These are phyloP conservation scores for Trichoderma guizhouense DNA, from an alignment of 2,329 filamentous ascomycete genomes.

Conservation along the genomic window DNA sequence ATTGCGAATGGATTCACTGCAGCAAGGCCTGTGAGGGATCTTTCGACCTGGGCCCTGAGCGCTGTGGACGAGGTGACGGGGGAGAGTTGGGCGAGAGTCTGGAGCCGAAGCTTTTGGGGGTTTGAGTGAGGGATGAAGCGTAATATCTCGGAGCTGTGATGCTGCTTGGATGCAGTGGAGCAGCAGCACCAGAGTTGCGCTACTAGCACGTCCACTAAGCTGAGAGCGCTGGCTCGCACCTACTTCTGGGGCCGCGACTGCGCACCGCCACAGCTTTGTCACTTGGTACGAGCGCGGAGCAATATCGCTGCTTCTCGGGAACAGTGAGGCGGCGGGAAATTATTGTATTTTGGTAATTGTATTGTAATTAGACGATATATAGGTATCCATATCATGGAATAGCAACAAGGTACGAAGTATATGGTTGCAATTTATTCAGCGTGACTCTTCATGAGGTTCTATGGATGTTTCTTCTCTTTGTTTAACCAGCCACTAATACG, in stretches of 20 bases:
- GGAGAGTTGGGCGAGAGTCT: not conserved
- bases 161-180: slow-evolving; percentile 3
- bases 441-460: not conserved
- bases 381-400: too few species aligned
- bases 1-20: not conserved
- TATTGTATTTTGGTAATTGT: not conserved
- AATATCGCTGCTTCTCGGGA: not conserved
- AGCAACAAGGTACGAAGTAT: not conserved
- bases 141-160: slow-evolving; percentile 16
- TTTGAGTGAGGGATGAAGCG: slow-evolving; percentile 10
- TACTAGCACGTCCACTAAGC: not conserved
- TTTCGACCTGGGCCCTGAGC: not conserved
- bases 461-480: not conserved
- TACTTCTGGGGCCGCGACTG: slow-evolving; percentile 14
- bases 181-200: slow-evolving; percentile 10
- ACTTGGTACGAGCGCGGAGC: not conserved
- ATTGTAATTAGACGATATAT: not conserved
- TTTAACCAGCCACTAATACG: not conserved
- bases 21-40: not conserved
- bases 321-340: not conserved
- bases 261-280: slow-evolving; percentile 12
- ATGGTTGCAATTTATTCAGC: not conserved
- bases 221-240: slow-evolving; percentile 7
- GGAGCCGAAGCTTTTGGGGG: not conserved
- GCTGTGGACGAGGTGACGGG: not conserved